A percentile compares a stretch with the other conserved stretches of the same genome.
These are phyloP conservation scores for Hyaloperonospora brassicae DNA, from an alignment of 352 stramenopile species.

Conservation along the genomic window DNA sequence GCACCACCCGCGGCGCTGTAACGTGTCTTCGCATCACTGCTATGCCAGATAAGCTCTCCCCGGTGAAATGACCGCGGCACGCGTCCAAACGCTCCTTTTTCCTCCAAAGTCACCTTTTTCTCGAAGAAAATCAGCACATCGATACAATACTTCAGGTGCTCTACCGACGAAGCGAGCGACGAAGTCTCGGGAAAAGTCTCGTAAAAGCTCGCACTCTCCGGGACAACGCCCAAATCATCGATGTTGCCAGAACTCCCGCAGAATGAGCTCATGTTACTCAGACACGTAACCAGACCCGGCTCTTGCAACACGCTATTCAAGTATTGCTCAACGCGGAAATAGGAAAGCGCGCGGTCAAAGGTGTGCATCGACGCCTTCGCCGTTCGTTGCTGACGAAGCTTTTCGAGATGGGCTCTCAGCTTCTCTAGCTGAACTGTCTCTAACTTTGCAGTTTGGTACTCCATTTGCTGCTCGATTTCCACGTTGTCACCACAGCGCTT, in stretches of 20 bases:
- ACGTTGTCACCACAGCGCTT: constrained; percentile 55
- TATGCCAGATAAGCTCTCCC: constrained; percentile 69
- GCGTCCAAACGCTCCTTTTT: constrained; percentile 55
- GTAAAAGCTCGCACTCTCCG: constrained; percentile 62
- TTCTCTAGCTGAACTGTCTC: constrained; percentile 54
- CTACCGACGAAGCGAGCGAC: constrained; percentile 46
- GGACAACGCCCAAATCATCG: constrained; percentile 51
- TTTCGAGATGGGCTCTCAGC: constrained; percentile 58
- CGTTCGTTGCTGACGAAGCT: constrained; percentile 64
- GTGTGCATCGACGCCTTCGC: constrained; percentile 72
- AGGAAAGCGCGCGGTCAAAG: constrained; percentile 69
- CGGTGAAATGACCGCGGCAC: constrained; percentile 72
- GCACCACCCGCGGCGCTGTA: constrained; percentile 20
- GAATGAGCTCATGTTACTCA: constrained; percentile 68
- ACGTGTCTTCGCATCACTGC: constrained; percentile 24
- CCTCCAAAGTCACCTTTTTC: constrained; percentile 71
- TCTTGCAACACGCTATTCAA: constrained; percentile 73
- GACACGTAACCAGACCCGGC: constrained; percentile 43
- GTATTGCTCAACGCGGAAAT: constrained; percentile 80
- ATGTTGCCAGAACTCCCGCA: constrained; percentile 23
- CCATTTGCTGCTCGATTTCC: constrained; percentile 45
- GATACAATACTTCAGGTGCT: constrained; percentile 75
- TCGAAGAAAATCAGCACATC: constrained; percentile 85
- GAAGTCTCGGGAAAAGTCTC: constrained; percentile 45
- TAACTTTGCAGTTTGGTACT: constrained; percentile 69